These are phyloP conservation scores for Lodderomyces orthopsilosis DNA, from an alignment of 1,139 yeast species.

Conservation along the genomic window DNA sequence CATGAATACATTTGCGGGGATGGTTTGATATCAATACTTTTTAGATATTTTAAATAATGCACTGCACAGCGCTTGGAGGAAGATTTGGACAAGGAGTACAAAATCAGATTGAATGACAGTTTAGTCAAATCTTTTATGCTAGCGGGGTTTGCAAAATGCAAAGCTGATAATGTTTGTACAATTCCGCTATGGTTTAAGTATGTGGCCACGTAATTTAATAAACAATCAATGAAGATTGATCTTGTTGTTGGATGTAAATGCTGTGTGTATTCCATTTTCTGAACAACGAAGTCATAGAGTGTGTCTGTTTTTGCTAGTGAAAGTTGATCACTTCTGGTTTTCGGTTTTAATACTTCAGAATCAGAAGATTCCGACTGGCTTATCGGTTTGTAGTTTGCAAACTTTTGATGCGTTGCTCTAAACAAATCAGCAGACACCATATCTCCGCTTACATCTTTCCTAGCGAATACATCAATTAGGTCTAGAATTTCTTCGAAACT, in stretches of 20 bases:
- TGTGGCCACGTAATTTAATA: conserved; percentile 34
- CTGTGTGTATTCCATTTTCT: conserved; percentile 25
- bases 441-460: conserved; percentile 14
- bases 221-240: conserved; percentile 34
- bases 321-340: conserved; percentile 24
- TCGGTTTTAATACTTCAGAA: conserved; percentile 8
- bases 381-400: conserved; percentile 23
- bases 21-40: conserved; percentile 11
- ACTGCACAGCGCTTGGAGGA: conserved; percentile 29
- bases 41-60: conserved; percentile 22
- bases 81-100: conserved; percentile 28
- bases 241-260: conserved; percentile 19
- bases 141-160: conserved; percentile 19
- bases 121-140: conserved; percentile 20
- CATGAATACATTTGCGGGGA: conserved; percentile 18
- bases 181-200: conserved; percentile 38
- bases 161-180: conserved; percentile 21
- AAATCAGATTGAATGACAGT: conserved; percentile 32
- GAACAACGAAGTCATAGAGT: conserved; percentile 25
- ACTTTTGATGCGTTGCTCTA: conserved; percentile 28
- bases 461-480: conserved; percentile 28
- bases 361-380: conserved; percentile 15
- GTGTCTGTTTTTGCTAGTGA: conserved; percentile 30
- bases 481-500: conserved; percentile 32
- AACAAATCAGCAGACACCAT: conserved; percentile 29